Percentiles rank a stretch among this genome's conserved stretches.
Conservation (phyloP, 768 basidiomycete species). For the Neoboletus subvelutipes region DNA sequence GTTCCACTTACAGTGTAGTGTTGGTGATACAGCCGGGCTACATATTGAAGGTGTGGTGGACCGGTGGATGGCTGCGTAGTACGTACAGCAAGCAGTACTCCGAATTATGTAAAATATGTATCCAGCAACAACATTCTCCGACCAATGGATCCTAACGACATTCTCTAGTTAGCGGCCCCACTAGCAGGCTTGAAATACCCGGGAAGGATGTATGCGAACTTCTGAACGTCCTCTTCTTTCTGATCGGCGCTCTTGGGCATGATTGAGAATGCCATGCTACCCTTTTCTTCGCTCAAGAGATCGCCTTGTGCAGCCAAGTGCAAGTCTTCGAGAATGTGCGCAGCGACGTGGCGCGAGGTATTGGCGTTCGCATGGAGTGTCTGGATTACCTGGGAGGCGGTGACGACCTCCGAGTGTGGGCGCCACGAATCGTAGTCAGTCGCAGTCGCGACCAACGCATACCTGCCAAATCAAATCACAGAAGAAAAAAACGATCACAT, state of each 20-base stretch:
- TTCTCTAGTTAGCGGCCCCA: conserved; percentile 10
- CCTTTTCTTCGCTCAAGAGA: conserved; percentile 66
- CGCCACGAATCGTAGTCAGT: conserved; percentile 99
- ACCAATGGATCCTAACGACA: too few species aligned
- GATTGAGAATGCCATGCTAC: conserved; percentile 83
- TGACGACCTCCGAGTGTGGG: conserved; percentile 75
- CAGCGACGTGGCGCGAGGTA: conserved; percentile 77
- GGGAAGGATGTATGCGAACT: conserved; percentile 75
- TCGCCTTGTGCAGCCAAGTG: conserved; percentile 57
- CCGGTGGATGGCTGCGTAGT: too few species aligned
- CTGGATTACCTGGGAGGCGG: conserved; percentile 87
- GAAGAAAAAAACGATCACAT: background rate
- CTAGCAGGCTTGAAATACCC: conserved; percentile 58
- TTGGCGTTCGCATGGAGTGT: conserved; percentile 84
- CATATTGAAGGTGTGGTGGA: too few species aligned
- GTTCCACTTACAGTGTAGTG: too few species aligned
- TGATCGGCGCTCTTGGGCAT: conserved; percentile 65
- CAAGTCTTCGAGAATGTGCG: conserved; percentile 66
- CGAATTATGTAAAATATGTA: too few species aligned
- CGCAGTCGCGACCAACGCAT: conserved; percentile 84
- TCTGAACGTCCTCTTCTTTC: conserved; percentile 60
- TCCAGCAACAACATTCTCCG: too few species aligned
- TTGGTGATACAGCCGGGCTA: too few species aligned
- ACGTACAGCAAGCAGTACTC: too few species aligned
- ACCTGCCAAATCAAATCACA: conserved; percentile 52